A percentile compares a stretch with the other conserved stretches of the same genome.
Conservation (phyloP, 192 early-diverging fungal species). For the Backusella parvicylindrica region DNA sequence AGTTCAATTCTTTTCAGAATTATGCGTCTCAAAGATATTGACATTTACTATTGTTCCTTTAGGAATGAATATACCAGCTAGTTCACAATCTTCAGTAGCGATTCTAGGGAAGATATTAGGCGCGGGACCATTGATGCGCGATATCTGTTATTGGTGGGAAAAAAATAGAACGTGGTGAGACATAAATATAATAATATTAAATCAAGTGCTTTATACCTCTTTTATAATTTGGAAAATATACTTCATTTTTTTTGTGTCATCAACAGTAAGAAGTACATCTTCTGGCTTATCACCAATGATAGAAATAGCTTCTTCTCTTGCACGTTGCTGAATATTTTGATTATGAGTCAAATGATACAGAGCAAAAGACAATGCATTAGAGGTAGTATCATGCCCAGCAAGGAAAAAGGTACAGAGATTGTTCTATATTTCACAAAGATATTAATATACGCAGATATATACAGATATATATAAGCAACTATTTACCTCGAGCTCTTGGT, state of each 20-base stretch:
- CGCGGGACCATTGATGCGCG: constrained; percentile 9
- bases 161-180: neutral
- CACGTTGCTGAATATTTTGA: constrained; percentile 48
- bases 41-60: constrained; percentile 15
- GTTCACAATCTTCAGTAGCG: constrained; percentile 23
- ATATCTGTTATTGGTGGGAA: neutral
- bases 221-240: constrained; percentile 52
- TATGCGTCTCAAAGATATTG: constrained; percentile 13
- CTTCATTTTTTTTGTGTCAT: constrained; percentile 47
- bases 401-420: constrained; percentile 45
- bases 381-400: constrained; percentile 57
- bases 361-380: constrained; percentile 46
- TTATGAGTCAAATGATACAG: constrained; percentile 49
- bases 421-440: neutral
- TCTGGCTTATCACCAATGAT: constrained; percentile 50
- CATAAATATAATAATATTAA: neutral
- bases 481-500: neutral
- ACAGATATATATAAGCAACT: constrained; percentile 21
- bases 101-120: neutral
- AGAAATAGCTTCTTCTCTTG: constrained; percentile 44
- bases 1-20: constrained; percentile 10
- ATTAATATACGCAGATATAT: neutral
- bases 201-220: constrained; percentile 22
- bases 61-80: constrained; percentile 19
- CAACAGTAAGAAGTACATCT: constrained; percentile 47